phyloP scores from a whole-genome alignment of 306 rosid species.

The Ormosia emarginata region DNA sequence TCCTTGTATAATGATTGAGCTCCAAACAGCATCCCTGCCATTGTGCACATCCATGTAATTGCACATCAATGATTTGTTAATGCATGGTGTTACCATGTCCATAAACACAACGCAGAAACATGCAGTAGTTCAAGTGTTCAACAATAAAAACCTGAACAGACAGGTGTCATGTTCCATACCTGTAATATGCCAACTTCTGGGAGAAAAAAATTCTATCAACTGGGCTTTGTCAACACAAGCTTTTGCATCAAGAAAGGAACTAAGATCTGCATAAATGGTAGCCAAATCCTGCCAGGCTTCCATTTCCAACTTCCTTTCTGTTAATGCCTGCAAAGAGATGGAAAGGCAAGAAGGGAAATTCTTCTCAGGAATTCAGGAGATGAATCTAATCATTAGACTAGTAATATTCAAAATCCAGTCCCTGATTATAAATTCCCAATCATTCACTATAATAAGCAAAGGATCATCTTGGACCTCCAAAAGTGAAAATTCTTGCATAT shows the following conservation, averaged over 20 bases:
- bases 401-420: background rate
- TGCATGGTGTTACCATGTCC: background rate
- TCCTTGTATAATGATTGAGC: conserved; percentile 57
- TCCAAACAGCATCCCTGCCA: conserved; percentile 60
- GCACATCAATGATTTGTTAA: conserved; percentile 8
- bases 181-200: conserved; percentile 72
- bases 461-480: background rate
- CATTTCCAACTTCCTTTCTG: conserved; percentile 53
- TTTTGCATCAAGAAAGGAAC: conserved; percentile 72
- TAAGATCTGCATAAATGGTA: conserved; percentile 54
- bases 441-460: background rate
- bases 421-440: background rate
- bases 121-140: background rate
- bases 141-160: background rate
- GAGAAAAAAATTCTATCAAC: conserved; percentile 52
- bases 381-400: background rate
- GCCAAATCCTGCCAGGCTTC: conserved; percentile 85
- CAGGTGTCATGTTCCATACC: conserved; percentile 33
- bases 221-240: conserved; percentile 68
- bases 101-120: background rate
- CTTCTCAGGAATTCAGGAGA: background rate
- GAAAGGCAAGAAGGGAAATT: background rate
- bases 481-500: background rate
- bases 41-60: background rate
- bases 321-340: conserved; percentile 46